Evolutionary conservation across 164 flowering plant genomes (phyloP).

Genomic region (Taxillus chinensis): DNA sequence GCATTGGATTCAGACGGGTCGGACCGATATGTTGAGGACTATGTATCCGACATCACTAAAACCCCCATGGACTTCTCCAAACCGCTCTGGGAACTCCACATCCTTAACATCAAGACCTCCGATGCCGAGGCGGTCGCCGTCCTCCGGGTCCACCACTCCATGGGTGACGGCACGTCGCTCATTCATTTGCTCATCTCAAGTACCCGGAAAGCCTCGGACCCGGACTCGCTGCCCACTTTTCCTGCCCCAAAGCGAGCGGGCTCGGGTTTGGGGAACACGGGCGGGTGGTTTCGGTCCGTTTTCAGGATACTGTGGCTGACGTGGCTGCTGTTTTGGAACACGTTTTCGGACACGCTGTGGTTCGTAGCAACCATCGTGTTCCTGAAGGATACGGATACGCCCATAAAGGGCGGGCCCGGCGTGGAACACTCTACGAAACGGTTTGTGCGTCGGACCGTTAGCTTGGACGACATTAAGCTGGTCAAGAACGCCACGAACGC

Average conservation of each 20-base stretch:
- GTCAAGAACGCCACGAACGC: conserved; percentile 34
- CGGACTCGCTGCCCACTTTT: conserved; percentile 34
- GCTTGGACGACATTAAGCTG: conserved; percentile 52
- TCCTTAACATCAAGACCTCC: conserved; percentile 42
- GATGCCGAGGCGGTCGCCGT: conserved; percentile 35
- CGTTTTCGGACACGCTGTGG: conserved; percentile 28
- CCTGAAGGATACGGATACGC: conserved; percentile 39
- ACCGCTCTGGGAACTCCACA: conserved; percentile 65
- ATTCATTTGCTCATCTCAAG: conserved; percentile 51
- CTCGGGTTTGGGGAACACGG: neutral
- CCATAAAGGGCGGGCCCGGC: conserved; percentile 25
- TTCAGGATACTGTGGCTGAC: conserved; percentile 5
- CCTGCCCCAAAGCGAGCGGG: conserved; percentile 16
- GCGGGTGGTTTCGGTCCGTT: neutral
- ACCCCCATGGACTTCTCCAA: conserved; percentile 33
- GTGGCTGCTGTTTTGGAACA: conserved; percentile 26
- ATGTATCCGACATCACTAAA: conserved; percentile 26
- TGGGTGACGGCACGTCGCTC: conserved; percentile 66
- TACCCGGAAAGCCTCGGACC: conserved; percentile 35
- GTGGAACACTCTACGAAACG: conserved; percentile 17
- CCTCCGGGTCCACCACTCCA: conserved; percentile 54
- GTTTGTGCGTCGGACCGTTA: conserved; percentile 33
- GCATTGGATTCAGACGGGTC: conserved; percentile 12
- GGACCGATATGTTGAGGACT: conserved; percentile 46
- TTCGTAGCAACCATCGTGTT: conserved; percentile 26